A percentile compares a stretch with the other conserved stretches of the same genome.
phyloP scores from a whole-genome alignment of 441 rosid species.

The Adansonia madagascariensis region DNA sequence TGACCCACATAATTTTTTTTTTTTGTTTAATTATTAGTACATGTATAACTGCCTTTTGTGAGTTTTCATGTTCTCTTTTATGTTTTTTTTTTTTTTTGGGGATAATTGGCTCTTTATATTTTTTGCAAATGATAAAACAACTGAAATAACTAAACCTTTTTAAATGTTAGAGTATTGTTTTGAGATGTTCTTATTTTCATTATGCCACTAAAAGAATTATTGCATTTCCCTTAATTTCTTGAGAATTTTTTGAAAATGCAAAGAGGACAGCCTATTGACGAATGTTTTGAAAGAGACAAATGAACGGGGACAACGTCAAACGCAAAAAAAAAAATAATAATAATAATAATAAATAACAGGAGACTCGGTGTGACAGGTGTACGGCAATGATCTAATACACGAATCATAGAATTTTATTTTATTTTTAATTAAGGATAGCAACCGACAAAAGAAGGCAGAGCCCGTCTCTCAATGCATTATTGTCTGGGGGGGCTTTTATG shows the following conservation, averaged over 20 bases:
- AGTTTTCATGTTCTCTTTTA: background rate
- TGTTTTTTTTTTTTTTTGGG: too few relatives aligned
- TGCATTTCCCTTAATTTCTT: background rate
- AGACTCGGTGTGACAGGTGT: background rate
- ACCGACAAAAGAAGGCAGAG: background rate
- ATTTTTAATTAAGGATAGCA: background rate
- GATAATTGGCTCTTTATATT: too few relatives aligned
- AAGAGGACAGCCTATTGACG: background rate
- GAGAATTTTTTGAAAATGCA: background rate
- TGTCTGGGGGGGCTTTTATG: background rate
- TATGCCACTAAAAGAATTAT: too few relatives aligned
- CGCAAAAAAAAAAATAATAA: background rate
- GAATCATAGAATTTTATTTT: background rate
- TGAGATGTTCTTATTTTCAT: too few relatives aligned
- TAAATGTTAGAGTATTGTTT: too few relatives aligned
- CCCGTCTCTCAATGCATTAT: background rate
- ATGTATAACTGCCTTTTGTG: background rate
- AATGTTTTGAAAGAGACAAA: constrained; percentile 1
- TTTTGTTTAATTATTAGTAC: background rate
- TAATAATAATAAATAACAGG: background rate
- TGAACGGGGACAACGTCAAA: background rate
- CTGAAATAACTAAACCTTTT: background rate
- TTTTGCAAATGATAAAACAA: background rate
- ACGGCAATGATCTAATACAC: background rate
- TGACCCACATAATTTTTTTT: background rate